These are phyloP conservation scores for Miamiensis avidus DNA, from an alignment of 169 alveolate genomes.

Conservation along the genomic window DNA sequence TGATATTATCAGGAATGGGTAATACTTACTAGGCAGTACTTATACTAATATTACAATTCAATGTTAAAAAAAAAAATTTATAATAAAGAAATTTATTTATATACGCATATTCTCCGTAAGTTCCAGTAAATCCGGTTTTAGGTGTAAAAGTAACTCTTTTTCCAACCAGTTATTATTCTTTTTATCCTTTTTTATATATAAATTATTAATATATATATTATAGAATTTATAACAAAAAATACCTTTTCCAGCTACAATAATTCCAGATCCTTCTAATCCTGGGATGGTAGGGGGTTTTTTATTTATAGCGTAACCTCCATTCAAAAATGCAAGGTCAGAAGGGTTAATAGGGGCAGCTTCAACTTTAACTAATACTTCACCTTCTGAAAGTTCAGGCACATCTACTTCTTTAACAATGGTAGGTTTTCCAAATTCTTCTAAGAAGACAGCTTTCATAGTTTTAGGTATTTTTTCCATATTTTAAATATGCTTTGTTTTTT, in stretches of 20 bases:
- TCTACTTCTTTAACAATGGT: conserved; percentile 30
- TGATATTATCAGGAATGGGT: conserved; percentile 39
- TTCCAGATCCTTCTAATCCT: conserved; percentile 53
- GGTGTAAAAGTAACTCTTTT: conserved; percentile 45
- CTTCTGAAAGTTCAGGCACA: conserved; percentile 14
- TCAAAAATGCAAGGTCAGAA: conserved; percentile 44
- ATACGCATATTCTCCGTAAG: conserved; percentile 56
- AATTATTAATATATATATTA: no score
- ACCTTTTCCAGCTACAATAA: conserved; percentile 29
- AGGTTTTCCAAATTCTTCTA: conserved; percentile 36
- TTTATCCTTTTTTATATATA: no score
- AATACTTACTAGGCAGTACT: conserved; percentile 39
- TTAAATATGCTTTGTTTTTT: no score
- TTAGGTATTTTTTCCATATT: background rate
- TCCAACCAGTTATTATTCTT: conserved; percentile 19
- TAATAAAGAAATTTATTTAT: no score
- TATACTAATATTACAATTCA: background rate
- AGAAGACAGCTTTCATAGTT: conserved; percentile 47
- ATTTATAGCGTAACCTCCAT: conserved; percentile 20
- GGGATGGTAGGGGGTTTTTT: conserved; percentile 31
- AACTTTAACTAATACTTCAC: conserved; percentile 44
- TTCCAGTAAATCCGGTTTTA: conserved; percentile 29
- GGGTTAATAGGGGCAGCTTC: conserved; percentile 54
- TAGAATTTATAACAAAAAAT: no score
- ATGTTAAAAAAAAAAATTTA: background rate